Percentiles rank a stretch among this genome's conserved stretches.
These are phyloP conservation scores for Oidiodendron maius DNA, from an alignment of 495 filamentous ascomycete species.

Conservation along the genomic window DNA sequence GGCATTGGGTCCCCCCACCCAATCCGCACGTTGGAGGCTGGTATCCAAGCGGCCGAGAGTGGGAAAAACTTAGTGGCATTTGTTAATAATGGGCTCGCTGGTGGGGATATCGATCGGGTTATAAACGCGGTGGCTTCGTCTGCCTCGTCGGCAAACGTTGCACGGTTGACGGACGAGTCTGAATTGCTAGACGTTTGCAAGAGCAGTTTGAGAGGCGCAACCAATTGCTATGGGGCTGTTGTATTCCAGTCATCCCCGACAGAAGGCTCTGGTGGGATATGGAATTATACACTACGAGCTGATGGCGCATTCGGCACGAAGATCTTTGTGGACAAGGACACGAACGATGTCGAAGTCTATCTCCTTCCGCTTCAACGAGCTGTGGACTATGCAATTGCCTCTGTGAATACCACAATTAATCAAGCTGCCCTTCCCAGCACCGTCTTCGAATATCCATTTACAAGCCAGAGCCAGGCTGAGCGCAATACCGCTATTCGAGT, in stretches of 20 bases:
- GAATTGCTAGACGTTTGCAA: conserved; percentile 57
- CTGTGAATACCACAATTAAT: conserved; percentile 34
- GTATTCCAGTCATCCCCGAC: conserved; percentile 66
- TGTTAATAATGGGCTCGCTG: conserved; percentile 64
- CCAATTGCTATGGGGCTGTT: conserved; percentile 67
- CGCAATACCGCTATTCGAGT: conserved; percentile 52
- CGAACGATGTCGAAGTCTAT: conserved; percentile 69
- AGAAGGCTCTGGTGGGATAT: conserved; percentile 57
- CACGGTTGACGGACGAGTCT: conserved; percentile 41
- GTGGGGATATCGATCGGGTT: conserved; percentile 65
- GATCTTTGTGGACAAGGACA: conserved; percentile 49
- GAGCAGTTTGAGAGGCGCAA: conserved; percentile 63
- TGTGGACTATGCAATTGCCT: conserved; percentile 66
- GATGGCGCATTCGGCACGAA: conserved; percentile 56
- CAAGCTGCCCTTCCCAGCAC: conserved; percentile 34
- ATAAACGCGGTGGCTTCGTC: conserved; percentile 54
- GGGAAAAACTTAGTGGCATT: conserved; percentile 67
- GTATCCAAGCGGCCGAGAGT: conserved; percentile 35
- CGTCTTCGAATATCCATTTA: conserved; percentile 65
- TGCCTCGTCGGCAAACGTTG: conserved; percentile 37
- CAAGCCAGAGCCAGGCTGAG: conserved; percentile 57
- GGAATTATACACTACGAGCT: conserved; percentile 80
- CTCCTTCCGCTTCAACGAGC: conserved; percentile 71
- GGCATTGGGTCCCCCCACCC: conserved; percentile 56
- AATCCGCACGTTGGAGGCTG: conserved; percentile 54